Evolutionary conservation across 139 green algal species (phyloP), one percentile per base, ranked within the genome.

Genomic region (Chlorella sp.): DNA sequence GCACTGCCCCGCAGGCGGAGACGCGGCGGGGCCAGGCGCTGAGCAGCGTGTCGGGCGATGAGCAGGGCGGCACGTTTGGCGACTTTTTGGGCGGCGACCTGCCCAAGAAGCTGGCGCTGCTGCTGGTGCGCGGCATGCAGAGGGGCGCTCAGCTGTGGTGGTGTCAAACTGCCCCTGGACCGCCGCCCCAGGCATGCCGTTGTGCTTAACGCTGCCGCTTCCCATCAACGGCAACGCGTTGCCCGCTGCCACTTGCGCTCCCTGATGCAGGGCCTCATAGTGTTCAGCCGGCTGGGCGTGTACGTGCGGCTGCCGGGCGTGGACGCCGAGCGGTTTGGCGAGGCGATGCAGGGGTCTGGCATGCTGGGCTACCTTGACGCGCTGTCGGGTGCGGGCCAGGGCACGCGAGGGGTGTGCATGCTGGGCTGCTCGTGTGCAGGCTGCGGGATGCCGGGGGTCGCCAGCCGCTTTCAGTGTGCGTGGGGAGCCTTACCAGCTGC

Each of bases 341-440:
- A 91, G n/a, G 92, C 89, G 36, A 93, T 98, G 85, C 78, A 89
- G 73, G 85, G 85, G 41, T 91, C 84, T 11, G 95, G 95, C 28
- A 83, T 99, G 44, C 91, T 99, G 38, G 93, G 94, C 4, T 98
- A 98, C 90, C 95, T 99, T 47, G 97, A 99, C 88, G 94, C 95
- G 18, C 88, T 99, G 28, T 96, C 94, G 21, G 75, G 75, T 82
- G 75, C 18, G 75, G 26, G 56, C 3, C 26, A 15, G 4, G 60
- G 25, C 60, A 67, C 23, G 60, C 26, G 13, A 4, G 4, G 57
- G 9, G 21, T n/a, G 20, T 28, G 13, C 13, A 20, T 4, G 21
- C 23, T 67, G 60, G 25, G 18, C 60, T 23, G 60, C 7, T 30
- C 21, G 51, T 60, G 2, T 60, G 51, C 44, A 11, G 7, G 7